These are phyloP conservation scores for Telopea speciosissima DNA, from an alignment of 177 flowering plant genomes.

Conservation along the genomic window DNA sequence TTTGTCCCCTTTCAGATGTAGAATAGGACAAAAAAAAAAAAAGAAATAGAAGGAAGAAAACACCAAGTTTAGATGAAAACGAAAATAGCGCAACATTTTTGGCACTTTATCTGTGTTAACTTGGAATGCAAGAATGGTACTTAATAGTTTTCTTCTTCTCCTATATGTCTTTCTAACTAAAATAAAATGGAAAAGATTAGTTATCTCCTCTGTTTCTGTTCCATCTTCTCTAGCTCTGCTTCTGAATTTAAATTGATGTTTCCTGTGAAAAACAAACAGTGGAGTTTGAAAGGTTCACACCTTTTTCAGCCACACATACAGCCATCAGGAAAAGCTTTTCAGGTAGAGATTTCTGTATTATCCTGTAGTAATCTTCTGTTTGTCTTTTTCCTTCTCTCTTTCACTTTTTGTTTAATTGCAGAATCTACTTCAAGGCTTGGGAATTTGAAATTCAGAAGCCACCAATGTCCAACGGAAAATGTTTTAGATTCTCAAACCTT, in stretches of 20 bases:
- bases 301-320: slow-evolving; percentile 12
- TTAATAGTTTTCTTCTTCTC: neutral
- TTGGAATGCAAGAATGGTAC: slow-evolving; percentile 6
- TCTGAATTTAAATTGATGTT: neutral
- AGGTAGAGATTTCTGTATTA: slow-evolving; percentile 4
- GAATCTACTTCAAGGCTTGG: slow-evolving; percentile 16
- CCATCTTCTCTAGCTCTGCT: slow-evolving; percentile 1
- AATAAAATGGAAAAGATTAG: neutral
- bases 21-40: neutral
- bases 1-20: neutral
- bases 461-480: slow-evolving; percentile 16
- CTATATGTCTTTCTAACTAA: too few relatives aligned
- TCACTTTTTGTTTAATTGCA: slow-evolving; percentile 6
- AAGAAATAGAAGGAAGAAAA: neutral
- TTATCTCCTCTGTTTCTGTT: neutral
- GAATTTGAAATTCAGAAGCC: slow-evolving; percentile 14
- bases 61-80: neutral
- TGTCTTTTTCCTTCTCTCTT: neutral
- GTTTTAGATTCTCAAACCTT: slow-evolving; percentile 9
- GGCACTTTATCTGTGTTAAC: slow-evolving; percentile 3
- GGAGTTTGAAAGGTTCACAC: slow-evolving; percentile 5
- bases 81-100: neutral
- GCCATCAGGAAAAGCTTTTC: slow-evolving; percentile 11
- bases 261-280: slow-evolving; percentile 7
- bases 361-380: neutral